Evolutionary conservation across 768 basidiomycete genomes (phyloP).

Genomic region (Pleurotus platypus): DNA sequence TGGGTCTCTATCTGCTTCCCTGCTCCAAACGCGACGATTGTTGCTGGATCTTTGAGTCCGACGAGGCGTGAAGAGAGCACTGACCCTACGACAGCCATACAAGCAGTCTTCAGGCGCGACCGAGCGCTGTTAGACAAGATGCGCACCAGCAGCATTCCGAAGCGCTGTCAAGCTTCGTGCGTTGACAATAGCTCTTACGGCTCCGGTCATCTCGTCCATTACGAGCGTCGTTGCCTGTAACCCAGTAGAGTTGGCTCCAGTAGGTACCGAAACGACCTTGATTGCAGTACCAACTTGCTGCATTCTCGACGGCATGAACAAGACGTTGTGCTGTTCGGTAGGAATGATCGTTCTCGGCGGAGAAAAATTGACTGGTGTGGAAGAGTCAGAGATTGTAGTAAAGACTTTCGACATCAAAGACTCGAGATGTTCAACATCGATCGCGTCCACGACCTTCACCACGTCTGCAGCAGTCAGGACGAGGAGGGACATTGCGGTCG

Average conservation of each 20-base stretch:
- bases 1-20: slow-evolving; percentile 71
- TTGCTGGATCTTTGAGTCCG: slow-evolving; percentile 32
- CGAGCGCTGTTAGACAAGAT: background rate
- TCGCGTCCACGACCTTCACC: background rate
- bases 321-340: slow-evolving; percentile 50
- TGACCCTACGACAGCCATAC: slow-evolving; percentile 43
- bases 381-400: background rate
- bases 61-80: slow-evolving; percentile 61
- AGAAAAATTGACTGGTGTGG: slow-evolving; percentile 23
- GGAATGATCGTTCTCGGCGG: slow-evolving; percentile 63
- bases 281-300: slow-evolving; percentile 51
- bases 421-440: background rate
- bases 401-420: slow-evolving; percentile 3
- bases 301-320: slow-evolving; percentile 85
- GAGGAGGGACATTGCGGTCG: slow-evolving; percentile 3
- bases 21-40: slow-evolving; percentile 65
- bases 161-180: slow-evolving; percentile 75
- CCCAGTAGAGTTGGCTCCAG: slow-evolving; percentile 36
- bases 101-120: background rate
- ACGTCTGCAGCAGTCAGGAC: background rate
- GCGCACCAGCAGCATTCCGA: slow-evolving; percentile 74
- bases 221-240: slow-evolving; percentile 77
- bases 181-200: slow-evolving; percentile 74
- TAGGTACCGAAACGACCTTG: slow-evolving; percentile 82
- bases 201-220: slow-evolving; percentile 66